phyloP scores from a whole-genome alignment of 345 rosid species.

The Hibiscus trionum region DNA sequence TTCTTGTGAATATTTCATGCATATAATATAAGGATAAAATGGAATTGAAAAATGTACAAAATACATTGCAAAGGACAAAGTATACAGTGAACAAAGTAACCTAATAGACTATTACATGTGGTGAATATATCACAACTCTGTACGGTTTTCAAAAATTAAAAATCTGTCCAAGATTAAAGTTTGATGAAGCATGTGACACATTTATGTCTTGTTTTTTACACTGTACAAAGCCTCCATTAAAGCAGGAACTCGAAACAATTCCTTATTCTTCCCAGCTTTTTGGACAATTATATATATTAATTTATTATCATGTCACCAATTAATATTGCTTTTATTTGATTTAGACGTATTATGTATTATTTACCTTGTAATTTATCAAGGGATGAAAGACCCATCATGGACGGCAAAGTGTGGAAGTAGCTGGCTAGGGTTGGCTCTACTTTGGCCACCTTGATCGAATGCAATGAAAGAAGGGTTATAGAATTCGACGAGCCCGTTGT shows the following conservation, averaged over 20 bases:
- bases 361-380: slow-evolving; percentile 22
- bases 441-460: too few relatives aligned
- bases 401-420: slow-evolving; percentile 49
- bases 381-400: slow-evolving; percentile 58
- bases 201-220: background rate
- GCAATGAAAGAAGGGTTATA: too few relatives aligned
- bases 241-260: background rate
- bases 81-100: background rate
- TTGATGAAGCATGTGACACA: background rate
- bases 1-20: too few relatives aligned
- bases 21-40: background rate
- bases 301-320: background rate
- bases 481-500: too few relatives aligned
- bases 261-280: background rate
- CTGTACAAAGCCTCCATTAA: slow-evolving; percentile 10
- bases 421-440: slow-evolving; percentile 30
- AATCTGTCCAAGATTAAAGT: slow-evolving; percentile 3
- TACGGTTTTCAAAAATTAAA: background rate
- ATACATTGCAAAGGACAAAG: background rate
- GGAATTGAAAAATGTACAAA: background rate
- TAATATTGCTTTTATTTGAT: background rate
- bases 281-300: background rate
- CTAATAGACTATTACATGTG: background rate
- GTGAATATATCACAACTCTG: background rate
- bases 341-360: background rate